These are phyloP conservation scores for Suhomyces kunorum DNA, from an alignment of 1,139 yeast species.

Conservation along the genomic window DNA sequence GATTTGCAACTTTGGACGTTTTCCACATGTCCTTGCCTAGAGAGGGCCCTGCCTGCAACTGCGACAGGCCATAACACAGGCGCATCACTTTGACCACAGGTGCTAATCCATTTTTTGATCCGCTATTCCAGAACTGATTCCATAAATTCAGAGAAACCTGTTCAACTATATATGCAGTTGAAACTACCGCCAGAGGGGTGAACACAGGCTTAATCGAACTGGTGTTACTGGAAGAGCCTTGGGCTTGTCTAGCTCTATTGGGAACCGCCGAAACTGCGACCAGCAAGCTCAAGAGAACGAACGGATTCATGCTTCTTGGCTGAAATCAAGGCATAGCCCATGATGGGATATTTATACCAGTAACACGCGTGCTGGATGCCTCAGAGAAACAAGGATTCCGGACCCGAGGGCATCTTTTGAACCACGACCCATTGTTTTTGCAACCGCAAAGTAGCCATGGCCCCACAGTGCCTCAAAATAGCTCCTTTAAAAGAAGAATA, in stretches of 20 bases:
- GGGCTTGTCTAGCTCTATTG: background rate
- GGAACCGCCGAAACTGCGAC: constrained; percentile 8
- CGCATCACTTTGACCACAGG: constrained; percentile 6
- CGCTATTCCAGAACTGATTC: constrained; percentile 13
- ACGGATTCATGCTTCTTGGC: background rate
- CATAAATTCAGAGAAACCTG: constrained; percentile 9
- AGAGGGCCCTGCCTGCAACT: constrained; percentile 16
- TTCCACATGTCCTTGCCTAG: constrained; percentile 6
- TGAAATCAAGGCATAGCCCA: background rate
- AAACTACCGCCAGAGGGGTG: constrained; percentile 19
- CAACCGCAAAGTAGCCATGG: too few species aligned
- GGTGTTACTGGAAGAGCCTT: constrained; percentile 11
- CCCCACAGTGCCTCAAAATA: too few species aligned
- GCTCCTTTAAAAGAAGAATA: too few species aligned
- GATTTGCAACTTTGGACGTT: constrained; percentile 6
- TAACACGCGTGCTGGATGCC: background rate
- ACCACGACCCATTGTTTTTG: too few species aligned
- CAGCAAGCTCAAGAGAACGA: background rate
- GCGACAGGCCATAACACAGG: constrained; percentile 18
- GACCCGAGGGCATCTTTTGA: too few species aligned
- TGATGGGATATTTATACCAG: background rate
- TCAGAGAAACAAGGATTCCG: too few species aligned
- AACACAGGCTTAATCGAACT: constrained; percentile 20
- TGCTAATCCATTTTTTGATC: constrained; percentile 9
- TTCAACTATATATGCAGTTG: constrained; percentile 8